Percentiles rank a stretch among this genome's conserved stretches.
These are phyloP conservation scores for Russula earlei DNA, from an alignment of 768 basidiomycete species.

Conservation along the genomic window DNA sequence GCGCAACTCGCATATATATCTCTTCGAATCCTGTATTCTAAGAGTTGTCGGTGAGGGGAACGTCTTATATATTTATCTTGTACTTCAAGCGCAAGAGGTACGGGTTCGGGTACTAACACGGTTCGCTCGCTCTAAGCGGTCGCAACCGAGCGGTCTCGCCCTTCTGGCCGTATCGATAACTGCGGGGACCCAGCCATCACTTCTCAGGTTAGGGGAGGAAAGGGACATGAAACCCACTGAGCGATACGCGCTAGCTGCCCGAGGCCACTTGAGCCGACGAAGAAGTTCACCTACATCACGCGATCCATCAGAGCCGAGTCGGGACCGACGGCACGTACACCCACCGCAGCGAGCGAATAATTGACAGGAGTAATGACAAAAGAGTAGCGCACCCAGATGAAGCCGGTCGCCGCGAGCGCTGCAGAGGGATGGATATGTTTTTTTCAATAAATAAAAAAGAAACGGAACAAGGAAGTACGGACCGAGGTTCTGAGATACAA, in stretches of 20 bases:
- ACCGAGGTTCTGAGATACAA: slow-evolving; percentile 90
- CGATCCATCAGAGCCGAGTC: slow-evolving; percentile 1
- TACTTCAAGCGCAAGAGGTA: not conserved
- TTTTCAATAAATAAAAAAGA: not conserved
- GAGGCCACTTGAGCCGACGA: slow-evolving; percentile 59
- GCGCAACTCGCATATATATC: slow-evolving; percentile 3
- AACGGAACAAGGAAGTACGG: slow-evolving; percentile 24
- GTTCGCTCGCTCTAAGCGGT: not conserved
- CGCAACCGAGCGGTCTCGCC: not conserved
- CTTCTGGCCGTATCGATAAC: slow-evolving; percentile 9
- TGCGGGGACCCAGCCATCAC: not conserved
- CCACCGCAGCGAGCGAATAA: slow-evolving; percentile 86
- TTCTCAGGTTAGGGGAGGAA: not conserved
- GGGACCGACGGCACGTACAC: not conserved
- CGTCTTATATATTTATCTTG: not conserved
- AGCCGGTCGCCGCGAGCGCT: slow-evolving; percentile 89
- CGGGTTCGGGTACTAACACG: not conserved
- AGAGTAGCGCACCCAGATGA: slow-evolving; percentile 99
- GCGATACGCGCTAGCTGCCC: slow-evolving; percentile 55
- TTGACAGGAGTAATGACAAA: slow-evolving; percentile 91
- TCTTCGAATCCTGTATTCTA: not conserved
- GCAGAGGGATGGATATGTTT: not conserved
- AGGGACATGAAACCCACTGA: slow-evolving; percentile 36
- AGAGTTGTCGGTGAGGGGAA: too few species aligned
- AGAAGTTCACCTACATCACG: slow-evolving; percentile 53